phyloP scores from a whole-genome alignment of 345 rosid genomes.

The Citrus australasica region DNA sequence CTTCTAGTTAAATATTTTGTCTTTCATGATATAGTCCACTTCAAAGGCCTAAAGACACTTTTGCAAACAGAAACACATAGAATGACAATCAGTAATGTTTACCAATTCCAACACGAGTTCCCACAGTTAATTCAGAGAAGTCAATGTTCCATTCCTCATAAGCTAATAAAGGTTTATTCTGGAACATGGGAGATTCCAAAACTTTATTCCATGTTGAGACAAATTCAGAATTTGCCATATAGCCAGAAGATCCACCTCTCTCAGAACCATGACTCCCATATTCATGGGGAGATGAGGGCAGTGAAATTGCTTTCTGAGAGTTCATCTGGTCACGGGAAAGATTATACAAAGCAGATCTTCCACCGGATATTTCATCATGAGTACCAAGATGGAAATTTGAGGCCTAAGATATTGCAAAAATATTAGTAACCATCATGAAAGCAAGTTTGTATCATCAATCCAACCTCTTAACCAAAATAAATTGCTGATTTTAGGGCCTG shows the following conservation, averaged over 20 bases:
- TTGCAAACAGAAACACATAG: background rate
- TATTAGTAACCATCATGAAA: conserved; percentile 17
- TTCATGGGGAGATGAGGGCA: conserved; percentile 90
- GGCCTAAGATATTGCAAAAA: conserved; percentile 36
- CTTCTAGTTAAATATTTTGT: no score
- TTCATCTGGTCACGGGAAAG: conserved; percentile 47
- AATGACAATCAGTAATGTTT: conserved; percentile 16
- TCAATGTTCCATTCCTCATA: conserved; percentile 93
- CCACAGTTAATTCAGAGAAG: conserved; percentile 87
- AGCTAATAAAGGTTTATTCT: conserved; percentile 66
- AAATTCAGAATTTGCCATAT: conserved; percentile 39
- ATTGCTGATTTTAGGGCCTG: background rate
- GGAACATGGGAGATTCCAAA: conserved; percentile 82
- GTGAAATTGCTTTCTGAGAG: conserved; percentile 89
- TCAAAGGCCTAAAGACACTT: background rate
- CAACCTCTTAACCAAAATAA: background rate
- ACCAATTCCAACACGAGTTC: conserved; percentile 99
- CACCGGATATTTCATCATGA: conserved; percentile 53
- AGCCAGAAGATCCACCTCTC: conserved; percentile 47
- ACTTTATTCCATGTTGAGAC: conserved; percentile 76
- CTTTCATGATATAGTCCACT: background rate
- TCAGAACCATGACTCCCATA: conserved; percentile 60
- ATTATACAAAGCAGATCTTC: conserved; percentile 59
- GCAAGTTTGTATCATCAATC: conserved; percentile 8
- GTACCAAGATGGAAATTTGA: conserved; percentile 60